A percentile compares a stretch with the other conserved stretches of the same genome.
These are phyloP conservation scores for Tylopilus vinaceipallidus DNA, from an alignment of 768 basidiomycete genomes.

Conservation along the genomic window DNA sequence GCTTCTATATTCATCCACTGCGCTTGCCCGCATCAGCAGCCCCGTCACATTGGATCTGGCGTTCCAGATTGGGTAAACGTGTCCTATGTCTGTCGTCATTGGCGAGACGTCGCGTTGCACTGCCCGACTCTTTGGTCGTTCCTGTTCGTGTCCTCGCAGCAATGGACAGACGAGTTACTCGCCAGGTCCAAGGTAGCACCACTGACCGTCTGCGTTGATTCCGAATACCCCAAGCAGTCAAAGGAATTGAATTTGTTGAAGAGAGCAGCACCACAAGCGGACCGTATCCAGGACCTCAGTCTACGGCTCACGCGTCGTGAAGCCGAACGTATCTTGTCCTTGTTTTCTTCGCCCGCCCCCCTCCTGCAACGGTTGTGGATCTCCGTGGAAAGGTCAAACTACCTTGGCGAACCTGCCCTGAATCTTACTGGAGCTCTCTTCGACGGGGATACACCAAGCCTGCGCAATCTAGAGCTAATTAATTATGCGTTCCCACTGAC, in stretches of 20 bases:
- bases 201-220: constrained; percentile 23
- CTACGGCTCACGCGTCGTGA: constrained; percentile 21
- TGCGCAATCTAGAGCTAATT: constrained; percentile 37
- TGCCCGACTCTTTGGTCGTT: constrained; percentile 42
- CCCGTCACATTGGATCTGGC: neutral
- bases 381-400: constrained; percentile 17
- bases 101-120: constrained; percentile 43
- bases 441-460: constrained; percentile 31
- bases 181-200: constrained; percentile 43
- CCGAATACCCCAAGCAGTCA: constrained; percentile 26
- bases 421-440: constrained; percentile 29
- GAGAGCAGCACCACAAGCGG: constrained; percentile 31
- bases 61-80: constrained; percentile 23
- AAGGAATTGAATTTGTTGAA: constrained; percentile 30
- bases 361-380: constrained; percentile 33
- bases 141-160: constrained; percentile 32
- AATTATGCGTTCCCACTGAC: constrained; percentile 37
- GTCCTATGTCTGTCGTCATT: constrained; percentile 33
- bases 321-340: constrained; percentile 26
- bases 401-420: constrained; percentile 18
- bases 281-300: constrained; percentile 35
- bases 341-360: constrained; percentile 28
- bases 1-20: constrained; percentile 20
- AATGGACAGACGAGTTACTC: constrained; percentile 44
- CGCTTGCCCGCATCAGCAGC: neutral